Conservation (phyloP, 176 grass and related monocot genomes). For the Pharus latifolius region DNA sequence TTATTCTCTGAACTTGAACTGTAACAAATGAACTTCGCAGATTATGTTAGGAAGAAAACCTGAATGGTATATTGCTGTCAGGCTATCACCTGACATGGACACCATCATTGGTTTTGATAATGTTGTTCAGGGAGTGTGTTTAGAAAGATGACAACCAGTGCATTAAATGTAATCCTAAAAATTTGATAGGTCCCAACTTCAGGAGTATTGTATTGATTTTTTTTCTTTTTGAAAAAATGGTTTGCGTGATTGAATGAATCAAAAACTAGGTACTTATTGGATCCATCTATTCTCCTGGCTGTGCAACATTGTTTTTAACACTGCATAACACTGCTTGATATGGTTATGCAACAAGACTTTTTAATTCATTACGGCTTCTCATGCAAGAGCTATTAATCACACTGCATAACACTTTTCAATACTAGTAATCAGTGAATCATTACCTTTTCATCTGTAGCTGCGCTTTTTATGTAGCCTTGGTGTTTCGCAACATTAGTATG, state of each 20-base stretch:
- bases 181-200: not conserved
- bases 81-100: no score
- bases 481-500: not conserved
- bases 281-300: no score
- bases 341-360: not conserved
- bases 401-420: not conserved
- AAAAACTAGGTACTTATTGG: no score
- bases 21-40: no score
- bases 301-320: not conserved
- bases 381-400: not conserved
- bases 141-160: not conserved
- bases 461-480: not conserved
- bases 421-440: constrained; percentile 1
- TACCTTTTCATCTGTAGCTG: not conserved
- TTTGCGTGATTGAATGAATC: no score
- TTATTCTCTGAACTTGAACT: no score
- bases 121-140: not conserved
- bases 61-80: no score
- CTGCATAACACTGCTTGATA: not conserved
- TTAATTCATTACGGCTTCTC: not conserved
- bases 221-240: not conserved
- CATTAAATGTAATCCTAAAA: not conserved
- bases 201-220: not conserved
- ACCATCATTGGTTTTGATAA: not conserved
- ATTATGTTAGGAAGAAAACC: no score